Conservation (phyloP, 2,329 filamentous ascomycete species). For the Chalaropsis thielavioides region DNA sequence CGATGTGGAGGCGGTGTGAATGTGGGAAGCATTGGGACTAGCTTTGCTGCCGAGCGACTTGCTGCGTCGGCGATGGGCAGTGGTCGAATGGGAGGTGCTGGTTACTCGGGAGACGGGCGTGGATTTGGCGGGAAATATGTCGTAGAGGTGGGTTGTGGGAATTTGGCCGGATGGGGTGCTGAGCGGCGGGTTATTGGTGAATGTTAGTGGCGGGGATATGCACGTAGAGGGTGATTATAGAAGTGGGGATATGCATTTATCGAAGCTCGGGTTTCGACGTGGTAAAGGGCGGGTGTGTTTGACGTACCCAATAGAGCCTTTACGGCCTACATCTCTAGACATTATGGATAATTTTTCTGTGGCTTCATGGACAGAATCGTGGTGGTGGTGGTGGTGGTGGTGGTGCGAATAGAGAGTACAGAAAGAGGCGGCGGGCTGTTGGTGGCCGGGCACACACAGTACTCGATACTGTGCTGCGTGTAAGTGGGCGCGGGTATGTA, state of each 20-base stretch:
- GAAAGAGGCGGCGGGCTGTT: neutral
- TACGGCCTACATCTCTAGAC: constrained; percentile 11
- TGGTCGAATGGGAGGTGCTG: neutral
- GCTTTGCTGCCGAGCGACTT: constrained; percentile 10
- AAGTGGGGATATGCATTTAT: neutral
- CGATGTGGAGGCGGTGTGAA: neutral
- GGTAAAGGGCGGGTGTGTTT: neutral
- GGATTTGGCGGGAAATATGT: constrained; percentile 6
- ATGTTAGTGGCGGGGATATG: neutral
- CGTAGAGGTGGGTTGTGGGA: constrained; percentile 7
- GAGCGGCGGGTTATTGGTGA: too few species aligned
- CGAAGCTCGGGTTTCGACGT: neutral
- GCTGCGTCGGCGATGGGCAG: neutral
- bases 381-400: too few species aligned
- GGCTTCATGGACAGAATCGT: neutral
- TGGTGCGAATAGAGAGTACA: neutral
- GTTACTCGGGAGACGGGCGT: neutral
- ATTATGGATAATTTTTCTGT: neutral
- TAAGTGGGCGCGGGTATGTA: neutral
- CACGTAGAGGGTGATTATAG: neutral
- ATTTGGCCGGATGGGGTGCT: neutral
- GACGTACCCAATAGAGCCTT: constrained; percentile 9
- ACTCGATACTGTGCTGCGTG: neutral
- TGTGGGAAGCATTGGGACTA: constrained; percentile 7
- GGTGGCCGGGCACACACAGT: neutral